Evolutionary conservation across 768 basidiomycete species (phyloP).

Genomic region (Pleurotus salmoneostramineus): DNA sequence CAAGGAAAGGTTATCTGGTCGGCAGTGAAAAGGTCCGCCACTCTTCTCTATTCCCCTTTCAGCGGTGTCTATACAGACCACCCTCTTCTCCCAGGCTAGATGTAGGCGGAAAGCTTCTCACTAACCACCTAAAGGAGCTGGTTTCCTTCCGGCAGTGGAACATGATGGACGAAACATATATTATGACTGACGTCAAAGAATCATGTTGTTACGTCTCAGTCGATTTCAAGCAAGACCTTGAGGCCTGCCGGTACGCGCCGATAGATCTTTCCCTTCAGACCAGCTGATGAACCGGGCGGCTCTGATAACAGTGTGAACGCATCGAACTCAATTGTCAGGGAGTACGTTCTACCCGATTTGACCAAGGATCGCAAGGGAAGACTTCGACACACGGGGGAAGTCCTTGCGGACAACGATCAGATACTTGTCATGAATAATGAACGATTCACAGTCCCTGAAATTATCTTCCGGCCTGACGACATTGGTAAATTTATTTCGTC

Average conservation of each 20-base stretch:
- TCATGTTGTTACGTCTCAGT: constrained; percentile 82
- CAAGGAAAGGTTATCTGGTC: constrained; percentile 71
- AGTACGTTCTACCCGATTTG: constrained; percentile 90
- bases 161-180: constrained; percentile 95
- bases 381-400: constrained; percentile 50
- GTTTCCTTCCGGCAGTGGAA: constrained; percentile 97
- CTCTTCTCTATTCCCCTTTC: constrained; percentile 9
- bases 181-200: constrained; percentile 93
- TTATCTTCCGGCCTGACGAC: constrained; percentile 86
- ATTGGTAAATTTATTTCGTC: constrained; percentile 50
- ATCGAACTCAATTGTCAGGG: constrained; percentile 69
- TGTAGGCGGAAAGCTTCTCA: constrained; percentile 92
- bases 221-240: constrained; percentile 69
- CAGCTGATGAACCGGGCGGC: constrained; percentile 14
- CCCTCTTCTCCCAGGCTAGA: constrained; percentile 60
- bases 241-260: constrained; percentile 67
- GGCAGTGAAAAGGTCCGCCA: constrained; percentile 71
- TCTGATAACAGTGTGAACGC: constrained; percentile 41
- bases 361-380: constrained; percentile 60
- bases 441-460: constrained; percentile 88
- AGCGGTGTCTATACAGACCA: constrained; percentile 11
- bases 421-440: constrained; percentile 89
- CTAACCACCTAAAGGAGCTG: constrained; percentile 92
- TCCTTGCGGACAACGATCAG: constrained; percentile 53
- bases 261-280: constrained; percentile 3